Evolutionary conservation across 176 grass and related monocot species (phyloP).

Genomic region (Rhynchospora tenuis): DNA sequence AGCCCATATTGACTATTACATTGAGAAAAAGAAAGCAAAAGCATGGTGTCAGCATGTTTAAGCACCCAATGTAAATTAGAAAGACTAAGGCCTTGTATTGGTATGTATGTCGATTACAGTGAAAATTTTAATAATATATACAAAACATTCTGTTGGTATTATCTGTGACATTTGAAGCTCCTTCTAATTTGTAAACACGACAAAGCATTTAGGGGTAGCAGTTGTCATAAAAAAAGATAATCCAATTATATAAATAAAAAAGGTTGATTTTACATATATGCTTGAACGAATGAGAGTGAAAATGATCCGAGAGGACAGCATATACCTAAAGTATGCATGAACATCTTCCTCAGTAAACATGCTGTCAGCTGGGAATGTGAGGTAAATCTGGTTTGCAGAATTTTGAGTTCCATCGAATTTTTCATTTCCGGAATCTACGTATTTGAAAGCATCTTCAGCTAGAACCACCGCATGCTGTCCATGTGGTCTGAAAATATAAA

Average conservation of each 20-base stretch:
- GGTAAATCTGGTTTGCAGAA: constrained; percentile 43
- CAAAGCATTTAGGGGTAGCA: background rate
- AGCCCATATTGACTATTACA: constrained; percentile 40
- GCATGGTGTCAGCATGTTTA: background rate
- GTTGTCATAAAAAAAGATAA: background rate
- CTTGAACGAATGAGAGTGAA: background rate
- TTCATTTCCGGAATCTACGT: constrained; percentile 29
- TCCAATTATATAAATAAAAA: background rate
- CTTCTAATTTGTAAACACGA: background rate
- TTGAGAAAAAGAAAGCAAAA: background rate
- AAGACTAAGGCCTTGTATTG: background rate
- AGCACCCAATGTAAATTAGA: background rate
- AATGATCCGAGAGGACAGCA: background rate
- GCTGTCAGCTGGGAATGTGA: constrained; percentile 46
- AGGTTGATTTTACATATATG: background rate
- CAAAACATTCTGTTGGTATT: background rate
- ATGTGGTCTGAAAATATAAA: constrained; percentile 29
- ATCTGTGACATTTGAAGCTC: background rate
- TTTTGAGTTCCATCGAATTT: constrained; percentile 8
- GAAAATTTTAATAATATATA: background rate
- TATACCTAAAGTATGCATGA: constrained; percentile 42
- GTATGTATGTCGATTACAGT: background rate
- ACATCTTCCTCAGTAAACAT: constrained; percentile 35
- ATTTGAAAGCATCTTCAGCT: constrained; percentile 43
- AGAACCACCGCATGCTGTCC: constrained; percentile 35